Evolutionary conservation across 305 asterid species (phyloP), one percentile per base, ranked within the genome.

Genomic region (Andrographis paniculata): DNA sequence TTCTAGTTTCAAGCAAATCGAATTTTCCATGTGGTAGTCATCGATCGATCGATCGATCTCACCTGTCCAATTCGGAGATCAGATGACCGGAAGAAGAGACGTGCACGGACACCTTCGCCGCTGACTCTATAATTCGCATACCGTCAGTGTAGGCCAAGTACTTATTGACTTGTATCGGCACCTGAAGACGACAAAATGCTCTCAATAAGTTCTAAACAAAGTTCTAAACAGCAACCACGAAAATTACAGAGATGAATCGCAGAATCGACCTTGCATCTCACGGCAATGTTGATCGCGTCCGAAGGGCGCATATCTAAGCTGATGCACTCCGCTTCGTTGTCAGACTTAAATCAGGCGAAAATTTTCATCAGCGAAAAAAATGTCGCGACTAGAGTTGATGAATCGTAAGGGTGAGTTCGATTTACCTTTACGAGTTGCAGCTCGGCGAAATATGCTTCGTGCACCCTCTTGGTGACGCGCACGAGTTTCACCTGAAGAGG

Each of bases 231-330:
- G n/a, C n/a, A n/a, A n/a, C n/a, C n/a, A n/a, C 30, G 6, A 24
- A 8, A 24, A 24, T 8, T 4, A 3, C 30, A 24, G 30, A 3
- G 30, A 31, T 1, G 31, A 30, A 15, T 13, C 23, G n/a, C n/a
- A n/a, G n/a, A 16, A 55, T 59, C n/a, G n/a, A 76, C 84, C 80
- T 76, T 73, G 78, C 78, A 76, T 56, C 75, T 66, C 52, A 79
- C 89, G 16, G 85, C 85, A 53, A 79, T 79, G 64, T 76, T 79
- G 52, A 79, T 79, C 42, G 89, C 89, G 64, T 79, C 89, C 2
- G 89, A 76, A 46, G 89, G 84, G 5, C 85, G 80, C 35, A 76
- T 65, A 62, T 79, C 85, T 42, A 79, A 73, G 65, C 76, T 66
- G 48, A 76, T 51, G 31, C 64, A 28, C 51, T 73, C 85, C 16